Evolutionary conservation across 139 green algal species (phyloP).

Genomic region (Ostreobium quekettii): DNA sequence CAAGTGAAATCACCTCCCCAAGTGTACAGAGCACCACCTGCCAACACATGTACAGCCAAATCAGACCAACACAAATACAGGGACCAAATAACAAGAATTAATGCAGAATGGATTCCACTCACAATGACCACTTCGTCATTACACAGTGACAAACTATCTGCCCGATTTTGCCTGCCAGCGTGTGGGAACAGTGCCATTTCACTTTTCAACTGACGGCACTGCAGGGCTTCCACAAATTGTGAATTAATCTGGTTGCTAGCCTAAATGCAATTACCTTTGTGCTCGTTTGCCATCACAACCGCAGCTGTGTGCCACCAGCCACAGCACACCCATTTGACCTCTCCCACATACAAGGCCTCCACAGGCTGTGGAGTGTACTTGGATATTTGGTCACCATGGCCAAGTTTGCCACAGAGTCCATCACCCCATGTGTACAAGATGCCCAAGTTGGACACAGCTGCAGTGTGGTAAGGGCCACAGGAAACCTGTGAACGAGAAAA

Average conservation of each 20-base stretch:
- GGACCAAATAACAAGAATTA: too few relatives aligned
- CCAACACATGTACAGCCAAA: too few relatives aligned
- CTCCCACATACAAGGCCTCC: slow-evolving; percentile 29
- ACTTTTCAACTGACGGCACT: too few relatives aligned
- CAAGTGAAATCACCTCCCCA: slow-evolving; percentile 64
- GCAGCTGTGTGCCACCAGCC: slow-evolving; percentile 89
- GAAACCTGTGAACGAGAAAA: slow-evolving; percentile 44
- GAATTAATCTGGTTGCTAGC: too few relatives aligned
- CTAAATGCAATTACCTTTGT: not conserved
- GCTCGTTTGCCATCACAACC: slow-evolving; percentile 21
- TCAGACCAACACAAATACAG: too few relatives aligned
- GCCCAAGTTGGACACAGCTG: slow-evolving; percentile 50
- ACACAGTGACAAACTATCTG: too few relatives aligned
- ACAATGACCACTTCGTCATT: too few relatives aligned
- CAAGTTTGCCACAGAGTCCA: slow-evolving; percentile 78
- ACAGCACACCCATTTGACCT: slow-evolving; percentile 59
- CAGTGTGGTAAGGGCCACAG: slow-evolving; percentile 81
- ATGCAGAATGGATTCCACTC: too few relatives aligned
- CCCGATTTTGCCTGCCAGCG: too few relatives aligned
- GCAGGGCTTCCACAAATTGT: too few relatives aligned
- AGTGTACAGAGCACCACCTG: slow-evolving; percentile 55
- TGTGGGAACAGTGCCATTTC: too few relatives aligned
- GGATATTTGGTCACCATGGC: slow-evolving; percentile 52
- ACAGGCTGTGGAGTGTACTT: slow-evolving; percentile 26
- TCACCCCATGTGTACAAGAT: slow-evolving; percentile 89